Conservation (phyloP, 2,329 filamentous ascomycete species). For the Cryphonectria radicalis region DNA sequence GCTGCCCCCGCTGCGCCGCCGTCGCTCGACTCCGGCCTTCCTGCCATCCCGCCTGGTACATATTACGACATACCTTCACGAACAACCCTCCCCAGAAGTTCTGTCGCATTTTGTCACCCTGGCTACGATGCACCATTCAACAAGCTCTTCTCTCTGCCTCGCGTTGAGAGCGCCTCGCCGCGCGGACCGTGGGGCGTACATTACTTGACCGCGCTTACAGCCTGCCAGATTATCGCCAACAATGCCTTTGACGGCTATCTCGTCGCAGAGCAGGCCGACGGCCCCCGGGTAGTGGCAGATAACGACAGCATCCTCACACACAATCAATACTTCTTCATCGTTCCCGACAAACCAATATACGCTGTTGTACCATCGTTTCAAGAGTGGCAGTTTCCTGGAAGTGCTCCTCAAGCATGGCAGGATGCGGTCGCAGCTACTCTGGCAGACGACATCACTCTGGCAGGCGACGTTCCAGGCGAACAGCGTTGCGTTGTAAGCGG, state of each 20-base stretch:
- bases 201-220: conserved; percentile 7
- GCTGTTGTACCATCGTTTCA: conserved; percentile 15
- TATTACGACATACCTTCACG: neutral
- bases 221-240: conserved; percentile 10
- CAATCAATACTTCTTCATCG: conserved; percentile 10
- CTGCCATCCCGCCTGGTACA: conserved; percentile 7
- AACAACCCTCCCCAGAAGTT: conserved; percentile 2
- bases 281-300: neutral
- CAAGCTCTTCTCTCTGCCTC: conserved; percentile 9
- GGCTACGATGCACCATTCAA: conserved; percentile 11
- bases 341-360: conserved; percentile 13
- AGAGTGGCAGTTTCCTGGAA: conserved; percentile 9
- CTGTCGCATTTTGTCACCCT: conserved; percentile 6
- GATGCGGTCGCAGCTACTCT: conserved; percentile 2
- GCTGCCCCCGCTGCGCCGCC: neutral
- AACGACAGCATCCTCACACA: conserved; percentile 5
- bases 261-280: neutral
- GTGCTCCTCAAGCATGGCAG: conserved; percentile 4
- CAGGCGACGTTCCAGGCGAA: neutral
- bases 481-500: conserved; percentile 5
- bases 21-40: conserved; percentile 3
- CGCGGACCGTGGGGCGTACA: conserved; percentile 7
- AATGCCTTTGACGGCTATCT: conserved; percentile 12
- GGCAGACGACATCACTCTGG: too few relatives aligned
- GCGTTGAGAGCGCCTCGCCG: conserved; percentile 1